Base-by-base conservation (phyloP, 352 stramenopile species). In the Aphanomyces astaci region DNA sequence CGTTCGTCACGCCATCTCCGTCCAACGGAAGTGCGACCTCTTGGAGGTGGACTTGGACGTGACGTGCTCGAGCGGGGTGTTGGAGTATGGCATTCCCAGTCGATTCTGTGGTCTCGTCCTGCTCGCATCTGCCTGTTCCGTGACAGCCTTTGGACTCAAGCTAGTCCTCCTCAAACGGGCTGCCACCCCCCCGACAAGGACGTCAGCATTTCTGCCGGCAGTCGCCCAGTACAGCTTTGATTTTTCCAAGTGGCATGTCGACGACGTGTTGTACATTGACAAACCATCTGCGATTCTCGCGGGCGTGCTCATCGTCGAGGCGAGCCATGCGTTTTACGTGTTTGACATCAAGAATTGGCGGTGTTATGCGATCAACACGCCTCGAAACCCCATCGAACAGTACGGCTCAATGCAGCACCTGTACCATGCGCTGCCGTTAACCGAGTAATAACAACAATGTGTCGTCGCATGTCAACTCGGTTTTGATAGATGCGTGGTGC, bases 261-360 rank as follows among this genome's bases (percentile, higher is more conserved):
- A 68, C 11, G 28, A 31, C 28, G 46, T 51, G 10, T 59, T 43
- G 27, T 68, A 68, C 62, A 9, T 68, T 11, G 62, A 68, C 33
- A 68, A 49, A 22, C 15, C 43, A 11, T 68, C 62, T 7, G 62
- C 62, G 17, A 24, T 68, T 19, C 25, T 68, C 13, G 13, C 62
- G 11, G 62, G 62, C 2, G 11, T 68, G 9, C n/a, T 68, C 19
- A n/a, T 31, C 9, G 3, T 68, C 46, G 39, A 36, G 62, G 33
- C 40, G 25, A 9, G 4, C 7, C n/a, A 39, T 19, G 10, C n/a
- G 3, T 31, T 24, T 3, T 68, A 59, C 33, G 19, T 68, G 0
- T 68, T 68, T 22, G 62, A 68, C 36, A 22, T 57, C 31, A 68
- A 68, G 51, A 39, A n/a, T 10, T 68, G 62, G 62, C 62, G 62